Percentiles rank a stretch among this genome's conserved stretches.
These are phyloP conservation scores for Globisporangium nodosum DNA, from an alignment of 352 stramenopile species.

Conservation along the genomic window DNA sequence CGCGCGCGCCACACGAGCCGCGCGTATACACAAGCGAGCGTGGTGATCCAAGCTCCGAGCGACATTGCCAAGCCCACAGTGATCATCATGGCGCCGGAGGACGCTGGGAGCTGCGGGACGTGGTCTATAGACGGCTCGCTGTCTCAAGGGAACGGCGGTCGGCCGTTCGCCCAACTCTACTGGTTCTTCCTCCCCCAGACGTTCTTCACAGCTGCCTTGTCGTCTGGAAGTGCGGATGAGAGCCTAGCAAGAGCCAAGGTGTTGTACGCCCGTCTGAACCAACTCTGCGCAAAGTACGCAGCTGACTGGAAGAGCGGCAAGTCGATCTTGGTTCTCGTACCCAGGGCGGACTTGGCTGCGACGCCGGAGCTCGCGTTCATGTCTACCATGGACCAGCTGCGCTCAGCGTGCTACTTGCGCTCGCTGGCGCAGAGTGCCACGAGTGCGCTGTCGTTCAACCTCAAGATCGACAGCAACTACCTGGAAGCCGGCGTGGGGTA, in stretches of 20 bases:
- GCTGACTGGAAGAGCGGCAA: conserved; percentile 29
- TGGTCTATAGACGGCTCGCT: conserved; percentile 48
- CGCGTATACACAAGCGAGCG: conserved; percentile 44
- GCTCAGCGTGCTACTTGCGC: conserved; percentile 44
- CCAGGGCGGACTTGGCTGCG: conserved; percentile 23
- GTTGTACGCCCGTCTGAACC: conserved; percentile 23
- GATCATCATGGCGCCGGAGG: conserved; percentile 43
- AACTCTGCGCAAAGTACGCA: conserved; percentile 50
- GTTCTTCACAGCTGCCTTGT: conserved; percentile 2
- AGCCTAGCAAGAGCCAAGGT: conserved; percentile 12
- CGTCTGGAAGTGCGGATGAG: neutral
- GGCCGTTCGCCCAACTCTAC: conserved; percentile 26
- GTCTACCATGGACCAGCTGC: conserved; percentile 38
- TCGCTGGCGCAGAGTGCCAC: conserved; percentile 28
- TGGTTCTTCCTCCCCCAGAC: conserved; percentile 42
- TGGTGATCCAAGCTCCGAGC: conserved; percentile 23
- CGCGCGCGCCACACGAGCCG: conserved; percentile 45
- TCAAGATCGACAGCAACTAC: conserved; percentile 41
- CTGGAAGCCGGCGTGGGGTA: conserved; percentile 35
- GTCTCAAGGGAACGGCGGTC: conserved; percentile 45
- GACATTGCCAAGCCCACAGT: conserved; percentile 32
- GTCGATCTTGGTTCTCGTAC: conserved; percentile 20
- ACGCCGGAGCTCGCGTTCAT: conserved; percentile 21
- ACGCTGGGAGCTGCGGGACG: conserved; percentile 51
- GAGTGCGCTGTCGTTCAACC: conserved; percentile 7